These are phyloP conservation scores for Dactylorhiza incarnata DNA, from an alignment of 106 monocot genomes.

Conservation along the genomic window DNA sequence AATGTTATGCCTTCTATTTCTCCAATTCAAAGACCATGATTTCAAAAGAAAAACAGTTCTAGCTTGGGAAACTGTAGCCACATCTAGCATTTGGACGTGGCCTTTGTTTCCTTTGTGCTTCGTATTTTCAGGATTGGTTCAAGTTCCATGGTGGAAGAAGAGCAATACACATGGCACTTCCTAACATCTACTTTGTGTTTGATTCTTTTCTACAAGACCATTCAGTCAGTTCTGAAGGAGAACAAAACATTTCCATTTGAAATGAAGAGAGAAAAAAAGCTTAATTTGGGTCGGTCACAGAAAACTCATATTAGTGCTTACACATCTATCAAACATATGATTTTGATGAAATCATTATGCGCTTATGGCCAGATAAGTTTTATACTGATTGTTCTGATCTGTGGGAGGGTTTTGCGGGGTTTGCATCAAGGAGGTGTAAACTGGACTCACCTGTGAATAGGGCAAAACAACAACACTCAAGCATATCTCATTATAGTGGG, in stretches of 20 bases:
- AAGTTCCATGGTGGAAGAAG: constrained; percentile 98
- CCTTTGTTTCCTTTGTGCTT: constrained; percentile 47
- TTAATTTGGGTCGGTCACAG: constrained; percentile 1
- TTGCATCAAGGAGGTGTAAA: constrained; percentile 99
- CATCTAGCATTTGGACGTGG: constrained; percentile 36
- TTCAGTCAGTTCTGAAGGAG: constrained; percentile 20
- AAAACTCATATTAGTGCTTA: constrained; percentile 3
- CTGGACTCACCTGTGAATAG: constrained; percentile 73
- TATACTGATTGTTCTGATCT: constrained; percentile 53
- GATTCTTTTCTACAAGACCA: constrained; percentile 44
- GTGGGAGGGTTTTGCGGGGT: constrained; percentile 68
- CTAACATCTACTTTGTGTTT: constrained; percentile 71
- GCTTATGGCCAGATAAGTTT: constrained; percentile 18
- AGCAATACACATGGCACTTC: constrained; percentile 96
- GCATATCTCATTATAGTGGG: no score
- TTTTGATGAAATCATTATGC: constrained; percentile 1
- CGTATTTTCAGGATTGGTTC: constrained; percentile 63
- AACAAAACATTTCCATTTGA: constrained; percentile 7
- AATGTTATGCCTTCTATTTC: constrained; percentile 34
- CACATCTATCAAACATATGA: neutral
- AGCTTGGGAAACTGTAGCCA: neutral
- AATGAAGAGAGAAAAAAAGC: constrained; percentile 7
- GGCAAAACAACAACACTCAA: no score
- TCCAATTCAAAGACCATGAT: constrained; percentile 27
- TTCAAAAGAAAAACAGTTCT: constrained; percentile 10